Evolutionary conservation across 148 eudicot species (phyloP), one percentile per base, ranked within the genome.

Genomic region (Fagopyrum tataricum): DNA sequence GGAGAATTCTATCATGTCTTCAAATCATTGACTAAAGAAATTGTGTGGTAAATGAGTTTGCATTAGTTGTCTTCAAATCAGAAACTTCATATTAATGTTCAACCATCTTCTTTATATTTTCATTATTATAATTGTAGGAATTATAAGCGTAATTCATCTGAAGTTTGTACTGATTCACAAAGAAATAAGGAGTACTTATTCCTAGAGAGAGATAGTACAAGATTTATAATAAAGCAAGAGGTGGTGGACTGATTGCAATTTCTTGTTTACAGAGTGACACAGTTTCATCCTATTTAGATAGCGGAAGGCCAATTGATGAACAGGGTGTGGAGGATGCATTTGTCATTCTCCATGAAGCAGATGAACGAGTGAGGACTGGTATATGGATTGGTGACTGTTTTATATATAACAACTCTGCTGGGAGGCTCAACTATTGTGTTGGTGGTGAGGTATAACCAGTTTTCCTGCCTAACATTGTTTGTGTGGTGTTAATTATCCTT

Each of bases 321-420:
- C 87, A 90, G 80, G 99, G 99, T 8, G 91, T 90, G 73, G 96
- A 90, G 76, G 94, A 88, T 77, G 97, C 99, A 72, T 95, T 95
- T 84, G 97, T 88, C 83, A 87, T 92, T 79, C 89, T 91, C 48
- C 89, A 91, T 76, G 99, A 95, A 86, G 87, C 92, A 76, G 89
- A 85, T 81, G 99, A 95, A 82, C 84, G 97, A 76, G 96, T 92
- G 46, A 87, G 96, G 77, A 95, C 99, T 53, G 99, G 99, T 68
- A 49, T 95, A 78, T 95, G 99, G 99, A 97, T 95, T 51, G 99
- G 99, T 43, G 99, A 95, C 78, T 95, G 99, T 76, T 95, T 95
- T 74, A 90, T 95, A 76, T 95, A 95, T 79, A 95, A 87, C 74
- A 91, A 92, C 81, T 88, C 97, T 66, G 88, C 96, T 40, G 90